A percentile compares a stretch with the other conserved stretches of the same genome.
phyloP scores from a whole-genome alignment of 2,329 filamentous ascomycete genomes.

The Fonsecaea nubica region DNA sequence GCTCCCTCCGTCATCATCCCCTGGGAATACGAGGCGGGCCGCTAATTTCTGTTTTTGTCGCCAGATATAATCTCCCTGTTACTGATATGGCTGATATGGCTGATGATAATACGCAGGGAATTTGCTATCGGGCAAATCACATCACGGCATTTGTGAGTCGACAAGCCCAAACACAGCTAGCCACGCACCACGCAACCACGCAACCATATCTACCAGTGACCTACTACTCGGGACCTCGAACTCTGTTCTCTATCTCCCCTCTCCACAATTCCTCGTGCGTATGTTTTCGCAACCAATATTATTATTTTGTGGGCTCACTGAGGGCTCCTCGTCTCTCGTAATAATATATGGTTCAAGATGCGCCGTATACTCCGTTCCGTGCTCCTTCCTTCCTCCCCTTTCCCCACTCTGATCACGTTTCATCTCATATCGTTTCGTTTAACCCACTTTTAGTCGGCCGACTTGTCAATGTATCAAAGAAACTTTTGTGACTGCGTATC shows the following conservation, averaged over 20 bases:
- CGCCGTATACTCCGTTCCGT: slow-evolving; percentile 2
- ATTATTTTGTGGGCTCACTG: no score
- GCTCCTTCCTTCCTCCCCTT: neutral
- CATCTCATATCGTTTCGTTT: neutral
- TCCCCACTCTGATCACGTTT: neutral
- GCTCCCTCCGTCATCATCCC: neutral
- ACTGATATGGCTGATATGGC: no score
- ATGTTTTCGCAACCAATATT: neutral
- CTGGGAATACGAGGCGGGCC: neutral
- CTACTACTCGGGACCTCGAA: no score
- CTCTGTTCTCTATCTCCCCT: neutral
- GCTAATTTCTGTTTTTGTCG: slow-evolving; percentile 1
- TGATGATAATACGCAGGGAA: neutral
- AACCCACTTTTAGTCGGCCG: neutral
- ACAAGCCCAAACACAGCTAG: neutral
- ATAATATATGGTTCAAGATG: neutral
- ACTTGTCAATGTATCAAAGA: no score
- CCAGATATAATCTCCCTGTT: neutral
- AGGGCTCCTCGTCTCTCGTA: no score
- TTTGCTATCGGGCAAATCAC: slow-evolving; percentile 5
- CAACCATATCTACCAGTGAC: no score
- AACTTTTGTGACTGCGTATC: no score
- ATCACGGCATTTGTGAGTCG: neutral
- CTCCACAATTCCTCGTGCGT: neutral
- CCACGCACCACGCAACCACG: neutral